Conservation (phyloP, 2,329 filamentous ascomycete genomes). For the Sordariomycetes sp. region DNA sequence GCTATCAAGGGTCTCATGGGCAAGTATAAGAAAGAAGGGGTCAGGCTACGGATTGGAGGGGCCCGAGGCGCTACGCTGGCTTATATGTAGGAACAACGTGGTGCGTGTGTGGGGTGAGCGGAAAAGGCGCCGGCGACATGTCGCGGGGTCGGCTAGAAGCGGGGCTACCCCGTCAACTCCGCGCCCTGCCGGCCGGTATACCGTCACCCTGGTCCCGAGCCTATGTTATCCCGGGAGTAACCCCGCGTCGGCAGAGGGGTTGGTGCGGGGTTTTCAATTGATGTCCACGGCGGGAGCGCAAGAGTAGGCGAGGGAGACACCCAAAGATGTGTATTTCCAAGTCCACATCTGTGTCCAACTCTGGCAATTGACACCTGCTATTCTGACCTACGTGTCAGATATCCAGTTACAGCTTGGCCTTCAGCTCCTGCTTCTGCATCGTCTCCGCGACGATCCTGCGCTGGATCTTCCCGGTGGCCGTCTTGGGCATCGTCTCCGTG, state of each 20-base stretch:
- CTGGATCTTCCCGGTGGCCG: conserved; percentile 84
- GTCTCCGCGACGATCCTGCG: conserved; percentile 73
- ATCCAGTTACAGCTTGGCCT: conserved; percentile 35
- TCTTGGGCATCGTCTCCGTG: conserved; percentile 76
- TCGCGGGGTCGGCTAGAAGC: not conserved
- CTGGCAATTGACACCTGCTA: not conserved
- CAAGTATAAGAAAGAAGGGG: not conserved
- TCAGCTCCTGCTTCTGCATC: conserved; percentile 50
- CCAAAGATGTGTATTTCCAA: not conserved
- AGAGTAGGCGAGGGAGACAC: no score
- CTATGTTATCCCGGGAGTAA: no score
- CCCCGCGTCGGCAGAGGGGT: no score
- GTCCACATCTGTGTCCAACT: not conserved
- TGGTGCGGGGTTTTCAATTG: no score
- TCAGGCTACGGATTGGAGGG: not conserved
- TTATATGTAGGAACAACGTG: not conserved
- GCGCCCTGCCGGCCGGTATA: not conserved
- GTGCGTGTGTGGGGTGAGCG: not conserved
- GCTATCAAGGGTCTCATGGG: not conserved
- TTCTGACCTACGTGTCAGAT: not conserved
- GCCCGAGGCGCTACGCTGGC: not conserved
- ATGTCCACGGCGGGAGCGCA: no score
- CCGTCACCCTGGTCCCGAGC: no score
- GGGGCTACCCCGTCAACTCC: not conserved
- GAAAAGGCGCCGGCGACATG: not conserved